phyloP scores from a whole-genome alignment of 306 rosid genomes.

The Oemleria cerasiformis region DNA sequence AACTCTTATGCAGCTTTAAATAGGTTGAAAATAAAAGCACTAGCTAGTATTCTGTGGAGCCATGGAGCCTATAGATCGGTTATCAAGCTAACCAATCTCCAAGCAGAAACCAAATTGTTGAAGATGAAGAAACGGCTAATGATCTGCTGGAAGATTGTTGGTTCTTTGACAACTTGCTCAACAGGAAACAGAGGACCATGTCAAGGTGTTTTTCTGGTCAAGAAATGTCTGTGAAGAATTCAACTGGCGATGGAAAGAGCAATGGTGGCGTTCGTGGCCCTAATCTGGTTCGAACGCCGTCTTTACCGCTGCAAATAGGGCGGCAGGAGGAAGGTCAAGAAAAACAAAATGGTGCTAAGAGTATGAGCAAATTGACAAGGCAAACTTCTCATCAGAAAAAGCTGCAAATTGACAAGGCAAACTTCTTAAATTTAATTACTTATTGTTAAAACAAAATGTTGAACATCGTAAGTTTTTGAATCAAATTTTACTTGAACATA shows the following conservation, averaged over 20 bases:
- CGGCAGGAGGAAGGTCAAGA: slow-evolving; percentile 33
- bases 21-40: not conserved
- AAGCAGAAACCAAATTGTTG: slow-evolving; percentile 28
- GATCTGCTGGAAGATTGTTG: slow-evolving; percentile 79
- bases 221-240: slow-evolving; percentile 22
- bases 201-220: slow-evolving; percentile 49
- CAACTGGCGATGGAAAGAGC: slow-evolving; percentile 1
- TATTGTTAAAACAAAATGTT: too few relatives aligned
- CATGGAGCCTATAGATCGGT: slow-evolving; percentile 43
- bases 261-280: slow-evolving; percentile 9
- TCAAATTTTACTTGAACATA: too few relatives aligned
- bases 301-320: slow-evolving; percentile 47
- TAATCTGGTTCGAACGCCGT: slow-evolving; percentile 44
- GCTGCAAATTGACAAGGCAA: too few relatives aligned
- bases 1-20: not conserved
- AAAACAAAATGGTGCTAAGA: slow-evolving; percentile 16
- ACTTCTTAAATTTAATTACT: too few relatives aligned
- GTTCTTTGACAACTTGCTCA: slow-evolving; percentile 70
- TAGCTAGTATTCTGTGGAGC: slow-evolving; percentile 16
- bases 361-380: slow-evolving; percentile 16
- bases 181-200: slow-evolving; percentile 42
- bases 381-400: slow-evolving; percentile 32
- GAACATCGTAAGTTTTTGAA: too few relatives aligned
- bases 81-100: slow-evolving; percentile 31
- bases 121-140: slow-evolving; percentile 34